phyloP scores from a whole-genome alignment of 2,329 filamentous ascomycete genomes.

The Nothophoma quercina region DNA sequence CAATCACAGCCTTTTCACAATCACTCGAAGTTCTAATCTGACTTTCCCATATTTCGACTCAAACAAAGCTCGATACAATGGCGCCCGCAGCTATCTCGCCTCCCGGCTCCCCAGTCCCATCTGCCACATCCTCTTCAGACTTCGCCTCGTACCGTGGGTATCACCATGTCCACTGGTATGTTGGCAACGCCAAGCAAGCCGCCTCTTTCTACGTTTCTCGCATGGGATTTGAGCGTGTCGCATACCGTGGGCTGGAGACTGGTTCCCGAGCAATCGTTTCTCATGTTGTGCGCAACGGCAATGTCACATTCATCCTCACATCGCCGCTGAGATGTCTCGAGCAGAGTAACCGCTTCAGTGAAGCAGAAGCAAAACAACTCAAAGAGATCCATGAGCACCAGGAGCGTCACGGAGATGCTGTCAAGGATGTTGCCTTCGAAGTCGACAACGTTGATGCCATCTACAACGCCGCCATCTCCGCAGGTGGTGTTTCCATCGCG shows the following conservation, averaged over 20 bases:
- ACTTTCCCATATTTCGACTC: neutral
- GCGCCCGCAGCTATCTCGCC: constrained; percentile 49
- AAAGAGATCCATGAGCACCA: constrained; percentile 82
- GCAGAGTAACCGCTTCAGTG: constrained; percentile 38
- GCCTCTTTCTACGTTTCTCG: constrained; percentile 87
- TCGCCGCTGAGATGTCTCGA: constrained; percentile 71
- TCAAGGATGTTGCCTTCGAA: constrained; percentile 95
- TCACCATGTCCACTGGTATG: constrained; percentile 94
- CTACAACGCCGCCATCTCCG: constrained; percentile 74
- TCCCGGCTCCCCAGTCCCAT: constrained; percentile 50
- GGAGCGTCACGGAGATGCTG: constrained; percentile 87
- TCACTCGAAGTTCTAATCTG: neutral
- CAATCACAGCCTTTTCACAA: neutral
- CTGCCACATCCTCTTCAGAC: constrained; percentile 36
- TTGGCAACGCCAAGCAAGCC: constrained; percentile 95
- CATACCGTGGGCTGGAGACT: constrained; percentile 88
- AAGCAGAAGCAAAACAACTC: constrained; percentile 70
- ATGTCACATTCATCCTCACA: constrained; percentile 82
- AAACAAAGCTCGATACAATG: constrained; percentile 27
- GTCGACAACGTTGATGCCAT: constrained; percentile 88
- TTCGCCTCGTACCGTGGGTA: constrained; percentile 76
- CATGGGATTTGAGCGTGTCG: constrained; percentile 83
- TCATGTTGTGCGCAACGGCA: constrained; percentile 80
- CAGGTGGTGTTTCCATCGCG: constrained; percentile 69
- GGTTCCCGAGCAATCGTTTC: constrained; percentile 82